Conservation (phyloP, 2,329 filamentous ascomycete genomes). For the Ciborinia camelliae region DNA sequence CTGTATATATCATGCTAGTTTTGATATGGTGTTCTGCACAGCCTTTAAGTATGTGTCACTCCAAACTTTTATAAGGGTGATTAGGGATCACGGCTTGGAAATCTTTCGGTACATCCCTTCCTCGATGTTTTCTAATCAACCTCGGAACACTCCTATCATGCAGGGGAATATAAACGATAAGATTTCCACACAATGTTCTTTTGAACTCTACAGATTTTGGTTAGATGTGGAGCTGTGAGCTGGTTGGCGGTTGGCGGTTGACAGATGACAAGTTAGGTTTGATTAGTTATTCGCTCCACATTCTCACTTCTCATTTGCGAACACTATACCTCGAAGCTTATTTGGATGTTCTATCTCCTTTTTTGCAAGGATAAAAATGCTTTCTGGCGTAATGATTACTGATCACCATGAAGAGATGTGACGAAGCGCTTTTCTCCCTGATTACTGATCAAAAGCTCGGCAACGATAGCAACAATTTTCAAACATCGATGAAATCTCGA, state of each 20-base stretch:
- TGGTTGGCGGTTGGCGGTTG: too few species aligned
- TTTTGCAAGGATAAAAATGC: too few species aligned
- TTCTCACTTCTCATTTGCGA: too few species aligned
- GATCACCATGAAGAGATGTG: not conserved
- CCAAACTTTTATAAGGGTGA: too few species aligned
- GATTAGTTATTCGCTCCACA: too few species aligned
- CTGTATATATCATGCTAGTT: not conserved
- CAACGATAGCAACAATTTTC: not conserved
- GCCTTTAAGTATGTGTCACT: too few species aligned
- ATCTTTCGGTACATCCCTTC: not conserved
- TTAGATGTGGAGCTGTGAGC: not conserved
- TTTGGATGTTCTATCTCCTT: too few species aligned
- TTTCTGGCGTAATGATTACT: not conserved
- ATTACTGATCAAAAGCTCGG: not conserved
- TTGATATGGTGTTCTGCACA: too few species aligned
- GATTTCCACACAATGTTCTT: not conserved
- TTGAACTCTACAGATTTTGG: not conserved
- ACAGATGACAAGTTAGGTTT: too few species aligned
- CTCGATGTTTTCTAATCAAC: not conserved
- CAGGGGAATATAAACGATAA: not conserved
- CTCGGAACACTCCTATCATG: not conserved
- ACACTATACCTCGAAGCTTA: not conserved
- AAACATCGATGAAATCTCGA: too few species aligned
- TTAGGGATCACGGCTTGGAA: not conserved
- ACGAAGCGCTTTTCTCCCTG: not conserved